phyloP scores from a whole-genome alignment of 2,329 filamentous ascomycete genomes.

The Nigrograna mackinnonii region DNA sequence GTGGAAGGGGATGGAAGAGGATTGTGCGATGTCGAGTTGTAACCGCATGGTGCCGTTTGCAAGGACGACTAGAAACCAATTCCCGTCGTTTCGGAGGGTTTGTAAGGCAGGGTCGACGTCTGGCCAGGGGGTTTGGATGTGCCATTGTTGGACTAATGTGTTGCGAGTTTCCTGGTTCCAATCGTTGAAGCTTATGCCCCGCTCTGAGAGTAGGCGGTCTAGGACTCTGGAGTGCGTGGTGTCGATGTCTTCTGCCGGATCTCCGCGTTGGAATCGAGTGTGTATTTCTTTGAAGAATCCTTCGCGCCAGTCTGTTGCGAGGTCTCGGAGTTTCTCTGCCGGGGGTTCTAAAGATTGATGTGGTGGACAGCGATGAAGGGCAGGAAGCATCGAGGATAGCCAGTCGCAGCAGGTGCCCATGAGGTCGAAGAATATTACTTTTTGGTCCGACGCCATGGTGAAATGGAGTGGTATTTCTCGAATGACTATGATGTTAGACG shows the following conservation, averaged over 20 bases:
- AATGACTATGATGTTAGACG: no score
- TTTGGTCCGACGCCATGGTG: constrained; percentile 21
- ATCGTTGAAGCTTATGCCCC: constrained; percentile 9
- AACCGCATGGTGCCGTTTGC: constrained; percentile 60
- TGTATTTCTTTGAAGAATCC: constrained; percentile 54
- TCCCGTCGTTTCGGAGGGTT: constrained; percentile 42
- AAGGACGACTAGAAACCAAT: constrained; percentile 49
- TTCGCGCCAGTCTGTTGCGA: constrained; percentile 57
- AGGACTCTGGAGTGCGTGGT: constrained; percentile 51
- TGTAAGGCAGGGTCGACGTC: constrained; percentile 52
- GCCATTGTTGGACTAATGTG: constrained; percentile 48
- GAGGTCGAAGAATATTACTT: constrained; percentile 60
- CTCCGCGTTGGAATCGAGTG: constrained; percentile 37
- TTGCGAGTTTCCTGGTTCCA: constrained; percentile 19
- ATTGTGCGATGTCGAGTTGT: constrained; percentile 56
- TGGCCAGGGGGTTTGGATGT: constrained; percentile 55
- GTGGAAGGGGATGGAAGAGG: constrained; percentile 53
- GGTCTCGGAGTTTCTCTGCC: constrained; percentile 16
- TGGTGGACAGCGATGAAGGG: constrained; percentile 6
- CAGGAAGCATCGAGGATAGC: constrained; percentile 39
- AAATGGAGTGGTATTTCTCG: no score
- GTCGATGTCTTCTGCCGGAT: constrained; percentile 56
- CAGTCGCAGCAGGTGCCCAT: constrained; percentile 64
- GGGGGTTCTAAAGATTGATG: constrained; percentile 7
- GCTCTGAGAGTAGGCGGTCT: constrained; percentile 36